phyloP scores from a whole-genome alignment of 768 basidiomycete species.

The Naganishia antarctica region DNA sequence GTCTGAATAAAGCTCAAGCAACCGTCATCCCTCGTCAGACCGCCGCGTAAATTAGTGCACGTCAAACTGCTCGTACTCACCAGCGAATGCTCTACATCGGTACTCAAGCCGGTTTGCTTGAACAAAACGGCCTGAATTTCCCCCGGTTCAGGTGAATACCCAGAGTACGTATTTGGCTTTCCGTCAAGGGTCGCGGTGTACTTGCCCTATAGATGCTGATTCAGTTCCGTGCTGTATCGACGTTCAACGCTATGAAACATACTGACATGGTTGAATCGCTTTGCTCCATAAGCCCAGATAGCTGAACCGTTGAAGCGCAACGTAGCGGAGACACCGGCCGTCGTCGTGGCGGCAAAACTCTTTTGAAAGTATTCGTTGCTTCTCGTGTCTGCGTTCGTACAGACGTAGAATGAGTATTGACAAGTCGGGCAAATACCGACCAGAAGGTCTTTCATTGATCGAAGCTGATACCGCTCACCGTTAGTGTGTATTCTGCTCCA shows the following conservation, averaged over 20 bases:
- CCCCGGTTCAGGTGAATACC: background rate
- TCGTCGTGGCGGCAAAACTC: slow-evolving; percentile 1
- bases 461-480: no score
- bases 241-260: background rate
- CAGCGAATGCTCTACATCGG: slow-evolving; percentile 5
- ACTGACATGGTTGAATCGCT: slow-evolving; percentile 9
- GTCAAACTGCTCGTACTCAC: background rate
- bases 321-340: background rate
- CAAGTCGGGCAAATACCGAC: no score
- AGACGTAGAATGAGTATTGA: background rate
- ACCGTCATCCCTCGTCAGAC: no score
- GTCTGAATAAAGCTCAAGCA: background rate
- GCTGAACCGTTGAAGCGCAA: slow-evolving; percentile 18
- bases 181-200: slow-evolving; percentile 5
- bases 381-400: background rate
- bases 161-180: background rate
- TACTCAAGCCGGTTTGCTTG: background rate
- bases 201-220: background rate
- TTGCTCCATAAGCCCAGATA: slow-evolving; percentile 15
- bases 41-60: background rate
- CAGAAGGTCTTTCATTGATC: no score
- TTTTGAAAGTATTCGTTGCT: background rate
- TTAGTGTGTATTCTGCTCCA: background rate
- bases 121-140: background rate
- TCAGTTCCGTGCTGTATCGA: background rate